Conservation (phyloP, 768 basidiomycete species). For the Kwoniella mangroviensis region DNA sequence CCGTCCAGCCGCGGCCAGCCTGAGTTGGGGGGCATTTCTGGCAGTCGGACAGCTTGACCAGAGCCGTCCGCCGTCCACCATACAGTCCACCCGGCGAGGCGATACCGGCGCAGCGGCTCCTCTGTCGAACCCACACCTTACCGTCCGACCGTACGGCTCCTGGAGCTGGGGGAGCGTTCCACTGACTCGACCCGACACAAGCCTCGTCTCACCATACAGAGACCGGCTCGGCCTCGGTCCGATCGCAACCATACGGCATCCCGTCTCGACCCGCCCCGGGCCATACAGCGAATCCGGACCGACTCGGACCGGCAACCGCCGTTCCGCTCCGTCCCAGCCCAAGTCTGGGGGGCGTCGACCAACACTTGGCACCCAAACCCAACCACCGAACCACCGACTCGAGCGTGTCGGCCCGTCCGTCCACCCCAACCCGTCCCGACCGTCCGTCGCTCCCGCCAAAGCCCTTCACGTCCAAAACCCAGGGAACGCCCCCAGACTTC, state of each 20-base stretch:
- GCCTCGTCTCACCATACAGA: background rate
- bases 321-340: background rate
- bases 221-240: background rate
- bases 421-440: background rate
- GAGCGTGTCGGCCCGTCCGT: background rate
- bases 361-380: conserved; percentile 1
- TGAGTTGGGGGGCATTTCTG: background rate
- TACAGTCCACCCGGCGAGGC: background rate
- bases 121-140: background rate
- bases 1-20: background rate
- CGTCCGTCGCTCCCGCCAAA: background rate
- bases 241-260: background rate
- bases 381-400: background rate
- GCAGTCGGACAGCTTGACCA: background rate
- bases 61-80: background rate
- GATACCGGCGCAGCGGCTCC: too few species aligned
- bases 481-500: conserved; percentile 15
- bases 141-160: background rate
- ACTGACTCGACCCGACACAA: background rate
- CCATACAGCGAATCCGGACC: background rate
- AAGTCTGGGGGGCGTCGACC: background rate
- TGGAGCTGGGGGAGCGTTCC: background rate
- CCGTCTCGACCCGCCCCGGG: background rate
- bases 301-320: background rate
- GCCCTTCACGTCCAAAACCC: conserved; percentile 8